These are phyloP conservation scores for Alternaria metachromatica DNA, from an alignment of 2,329 filamentous ascomycete genomes.

Conservation along the genomic window DNA sequence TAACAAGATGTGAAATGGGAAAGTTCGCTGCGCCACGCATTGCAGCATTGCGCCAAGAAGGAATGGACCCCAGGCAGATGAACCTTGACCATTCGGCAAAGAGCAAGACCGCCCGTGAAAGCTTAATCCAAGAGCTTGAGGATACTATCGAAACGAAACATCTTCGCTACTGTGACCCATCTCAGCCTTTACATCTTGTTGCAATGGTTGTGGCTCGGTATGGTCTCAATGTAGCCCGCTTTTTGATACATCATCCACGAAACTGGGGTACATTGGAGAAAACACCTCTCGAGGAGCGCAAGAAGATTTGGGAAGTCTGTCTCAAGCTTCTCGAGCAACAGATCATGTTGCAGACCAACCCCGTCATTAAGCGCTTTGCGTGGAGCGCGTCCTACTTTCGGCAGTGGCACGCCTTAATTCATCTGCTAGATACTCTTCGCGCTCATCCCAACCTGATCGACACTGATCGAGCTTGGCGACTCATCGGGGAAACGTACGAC, in stretches of 20 bases:
- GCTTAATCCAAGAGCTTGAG: constrained; percentile 47
- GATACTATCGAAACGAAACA: constrained; percentile 47
- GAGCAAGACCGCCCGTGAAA: constrained; percentile 12
- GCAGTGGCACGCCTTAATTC: constrained; percentile 67
- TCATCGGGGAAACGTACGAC: constrained; percentile 41
- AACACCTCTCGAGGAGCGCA: constrained; percentile 65
- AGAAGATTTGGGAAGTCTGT: constrained; percentile 5
- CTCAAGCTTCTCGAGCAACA: constrained; percentile 72
- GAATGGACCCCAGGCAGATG: constrained; percentile 1
- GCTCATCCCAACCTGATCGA: constrained; percentile 34
- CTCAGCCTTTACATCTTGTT: constrained; percentile 65
- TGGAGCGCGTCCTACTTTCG: constrained; percentile 67
- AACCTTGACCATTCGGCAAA: constrained; percentile 1
- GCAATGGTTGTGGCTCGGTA: constrained; percentile 69
- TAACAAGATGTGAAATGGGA: constrained; percentile 48
- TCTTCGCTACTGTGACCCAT: constrained; percentile 44
- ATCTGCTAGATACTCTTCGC: constrained; percentile 55
- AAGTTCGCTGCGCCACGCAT: constrained; percentile 29
- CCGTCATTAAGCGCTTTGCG: constrained; percentile 62
- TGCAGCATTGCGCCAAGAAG: constrained; percentile 32
- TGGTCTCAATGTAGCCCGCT: constrained; percentile 74
- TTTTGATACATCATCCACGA: constrained; percentile 72
- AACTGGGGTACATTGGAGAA: constrained; percentile 65
- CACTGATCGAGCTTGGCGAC: constrained; percentile 45
- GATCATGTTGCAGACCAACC: constrained; percentile 66